These are phyloP conservation scores for Cladosporium colombiae DNA, from an alignment of 2,329 filamentous ascomycete genomes.

Conservation along the genomic window DNA sequence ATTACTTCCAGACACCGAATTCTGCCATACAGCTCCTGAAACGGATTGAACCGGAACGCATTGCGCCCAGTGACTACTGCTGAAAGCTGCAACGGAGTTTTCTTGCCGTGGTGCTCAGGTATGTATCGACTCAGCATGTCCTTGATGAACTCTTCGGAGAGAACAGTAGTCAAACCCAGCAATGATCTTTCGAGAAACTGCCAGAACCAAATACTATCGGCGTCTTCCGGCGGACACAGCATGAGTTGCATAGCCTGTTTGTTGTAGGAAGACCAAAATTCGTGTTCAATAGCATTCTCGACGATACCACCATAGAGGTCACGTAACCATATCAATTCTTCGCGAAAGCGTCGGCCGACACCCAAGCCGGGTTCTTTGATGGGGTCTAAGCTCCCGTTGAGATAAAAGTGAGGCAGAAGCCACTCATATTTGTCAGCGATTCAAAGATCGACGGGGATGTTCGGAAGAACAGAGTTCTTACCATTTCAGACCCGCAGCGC, in stretches of 20 bases:
- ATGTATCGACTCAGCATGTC: not conserved
- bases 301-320: not conserved
- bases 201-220: not conserved
- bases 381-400: accelerated
- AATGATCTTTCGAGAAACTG: not conserved
- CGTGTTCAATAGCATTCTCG: too few species aligned
- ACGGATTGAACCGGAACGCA: accelerated
- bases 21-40: accelerated
- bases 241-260: not conserved
- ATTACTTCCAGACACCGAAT: too few species aligned
- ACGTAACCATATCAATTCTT: not conserved
- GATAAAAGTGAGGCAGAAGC: not conserved
- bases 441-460: not conserved
- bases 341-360: not conserved
- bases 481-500: not conserved
- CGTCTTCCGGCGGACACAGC: not conserved
- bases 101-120: not conserved
- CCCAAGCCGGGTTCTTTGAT: not conserved
- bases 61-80: not conserved
- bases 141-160: not conserved
- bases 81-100: not conserved
- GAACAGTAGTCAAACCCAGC: not conserved
- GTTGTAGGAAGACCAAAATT: accelerated
- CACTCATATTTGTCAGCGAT: not conserved
- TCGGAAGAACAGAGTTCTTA: not conserved